Evolutionary conservation across 1,284 basidiomycete genomes (phyloP), one percentile per base, ranked within the genome.

Genomic region (Cutaneotrichosporon sp.): DNA sequence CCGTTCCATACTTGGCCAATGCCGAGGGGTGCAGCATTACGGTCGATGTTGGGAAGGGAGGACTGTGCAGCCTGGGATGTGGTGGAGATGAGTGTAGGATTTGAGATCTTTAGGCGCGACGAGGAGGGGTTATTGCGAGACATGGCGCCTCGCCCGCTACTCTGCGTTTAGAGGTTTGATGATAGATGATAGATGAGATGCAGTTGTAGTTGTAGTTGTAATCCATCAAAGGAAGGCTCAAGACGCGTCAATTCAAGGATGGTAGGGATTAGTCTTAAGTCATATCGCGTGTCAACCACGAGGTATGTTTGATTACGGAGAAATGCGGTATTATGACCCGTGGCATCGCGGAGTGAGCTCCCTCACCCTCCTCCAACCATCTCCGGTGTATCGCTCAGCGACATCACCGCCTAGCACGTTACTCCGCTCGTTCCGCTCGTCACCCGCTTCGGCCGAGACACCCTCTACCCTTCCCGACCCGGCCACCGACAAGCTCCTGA

Each of bases 71-170:
- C 49, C 26, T 50, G 49, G 34, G 36, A 18, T 3, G 55, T 38
- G 36, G 55, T 21, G 38, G 55, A 56, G 55, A 60, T 52, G 32
- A 47, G 58, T 3, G 32, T 38, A 16, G 74, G 75, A n/a, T 69
- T 69, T 22, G 76, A 76, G 53, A 77, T 76, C 63, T 73, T 73
- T 68, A 73, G 73, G 51, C 70, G 70, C 11, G 73, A 69, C 52
- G 67, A 49, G 13, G 69, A 60, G 50, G 58, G 56, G 26, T 67
- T 69, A 26, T 71, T 67, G 42, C 66, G 65, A 30, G 70, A 70
- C 69, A 71, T 70, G 49, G 50, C 56, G 34, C 22, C 31, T 53
- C 32, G 50, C 56, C 49, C n/a, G 56, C 61, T 50, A 18, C 42
- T 16, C 50, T 60, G 36, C 38, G 42, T 34, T 22, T 26, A 53